These are phyloP conservation scores for Aspergillus transmontanensis DNA, from an alignment of 2,329 filamentous ascomycete species.

Conservation along the genomic window DNA sequence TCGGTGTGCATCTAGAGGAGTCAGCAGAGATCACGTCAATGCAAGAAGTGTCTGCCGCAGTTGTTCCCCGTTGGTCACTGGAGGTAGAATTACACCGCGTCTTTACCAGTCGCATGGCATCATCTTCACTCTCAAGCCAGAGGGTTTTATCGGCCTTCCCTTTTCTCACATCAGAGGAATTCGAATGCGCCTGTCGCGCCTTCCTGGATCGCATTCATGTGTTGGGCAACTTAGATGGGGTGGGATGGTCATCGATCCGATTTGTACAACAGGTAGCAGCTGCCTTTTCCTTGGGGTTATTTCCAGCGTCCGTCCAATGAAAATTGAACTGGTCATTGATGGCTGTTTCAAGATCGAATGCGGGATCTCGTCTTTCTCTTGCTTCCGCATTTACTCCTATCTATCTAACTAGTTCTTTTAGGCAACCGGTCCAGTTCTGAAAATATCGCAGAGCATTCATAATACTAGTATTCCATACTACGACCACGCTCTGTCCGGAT, in stretches of 20 bases:
- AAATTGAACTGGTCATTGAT: background rate
- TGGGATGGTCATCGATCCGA: slow-evolving; percentile 43
- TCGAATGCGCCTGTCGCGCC: slow-evolving; percentile 66
- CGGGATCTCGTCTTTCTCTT: background rate
- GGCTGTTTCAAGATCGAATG: slow-evolving; percentile 1
- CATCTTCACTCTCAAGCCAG: slow-evolving; percentile 1
- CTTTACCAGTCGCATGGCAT: slow-evolving; percentile 21
- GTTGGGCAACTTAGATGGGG: slow-evolving; percentile 57
- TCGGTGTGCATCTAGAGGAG: slow-evolving; percentile 17
- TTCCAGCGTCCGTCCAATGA: background rate
- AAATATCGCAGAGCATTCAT: slow-evolving; percentile 31
- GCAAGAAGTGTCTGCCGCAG: slow-evolving; percentile 3
- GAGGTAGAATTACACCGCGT: slow-evolving; percentile 19
- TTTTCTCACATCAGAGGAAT: slow-evolving; percentile 63
- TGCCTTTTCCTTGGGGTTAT: background rate
- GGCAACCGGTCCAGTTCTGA: slow-evolving; percentile 30
- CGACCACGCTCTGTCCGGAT: slow-evolving; percentile 14
- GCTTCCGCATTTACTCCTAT: slow-evolving; percentile 6
- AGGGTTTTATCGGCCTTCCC: slow-evolving; percentile 53
- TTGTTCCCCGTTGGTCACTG: slow-evolving; percentile 13
- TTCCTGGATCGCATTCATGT: slow-evolving; percentile 52
- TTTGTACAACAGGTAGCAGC: slow-evolving; percentile 33
- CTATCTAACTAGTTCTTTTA: slow-evolving; percentile 21
- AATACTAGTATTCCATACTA: slow-evolving; percentile 9
- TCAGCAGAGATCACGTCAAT: slow-evolving; percentile 11